Base-by-base conservation (phyloP, 176 grass and related monocot species). In the Oryza rufipogon region DNA sequence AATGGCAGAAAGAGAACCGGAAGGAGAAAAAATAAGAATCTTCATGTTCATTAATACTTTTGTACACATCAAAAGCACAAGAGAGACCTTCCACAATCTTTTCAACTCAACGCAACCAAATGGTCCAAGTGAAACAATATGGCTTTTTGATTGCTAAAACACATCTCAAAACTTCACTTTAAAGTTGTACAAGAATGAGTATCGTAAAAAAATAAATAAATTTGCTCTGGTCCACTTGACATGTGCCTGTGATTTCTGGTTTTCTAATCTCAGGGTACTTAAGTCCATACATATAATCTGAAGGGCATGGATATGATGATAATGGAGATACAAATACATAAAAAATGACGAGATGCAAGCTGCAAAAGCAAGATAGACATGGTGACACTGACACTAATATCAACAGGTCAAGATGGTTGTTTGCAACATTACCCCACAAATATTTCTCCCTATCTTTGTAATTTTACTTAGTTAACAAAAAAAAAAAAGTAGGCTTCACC, bases 21-120 rank as follows among this genome's bases (percentile, higher is more conserved):
- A 76, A 7, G 38, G 14, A 71, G 66, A 85, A 58, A 74, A 86
- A 49, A 9, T 56, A 46, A 70, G 64, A 78, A 48, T 15, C 8
- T 34, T 47, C 14, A 67, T 2, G 34, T 10, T 20, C 7, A 25
- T 84, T 44, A 75, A 41, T 63, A 16, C 52, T 20, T 20, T 71
- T 67, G 4, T 11, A 52, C 17, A 71, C 48, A 71, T 63, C 3
- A 49, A 49, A 81, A 68, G 45, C 30, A 60, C 17, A 66, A 52
- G 69, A 80, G 4, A 56, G 9, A 58, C 66, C 32, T 22, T 34
- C 45, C 70, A 66, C 20, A 58, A 19, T 36, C n/a, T 69, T 61
- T 9, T 9, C 12, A 42, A 33, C 12, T 80, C 0, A 84, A 34
- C 33, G 42, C 6, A 61, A 88, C 33, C 39, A 63, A 84, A 26